Conservation (phyloP, 306 rosid species). For the Quercus rubra region DNA sequence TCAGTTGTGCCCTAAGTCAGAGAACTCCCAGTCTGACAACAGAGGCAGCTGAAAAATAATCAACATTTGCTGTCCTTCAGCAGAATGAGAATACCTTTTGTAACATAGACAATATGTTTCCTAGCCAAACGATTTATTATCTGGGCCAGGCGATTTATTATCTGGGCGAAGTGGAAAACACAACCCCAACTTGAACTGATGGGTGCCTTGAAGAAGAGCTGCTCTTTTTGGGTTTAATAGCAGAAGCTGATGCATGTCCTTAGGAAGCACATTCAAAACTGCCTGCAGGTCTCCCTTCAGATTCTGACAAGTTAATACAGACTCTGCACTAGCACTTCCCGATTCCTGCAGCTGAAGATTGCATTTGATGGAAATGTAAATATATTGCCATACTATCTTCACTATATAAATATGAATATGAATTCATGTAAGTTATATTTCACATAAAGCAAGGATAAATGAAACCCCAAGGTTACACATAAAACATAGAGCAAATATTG, state of each 20-base stretch:
- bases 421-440: background rate
- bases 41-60: constrained; percentile 23
- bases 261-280: constrained; percentile 66
- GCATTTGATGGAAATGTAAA: constrained; percentile 22
- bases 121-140: constrained; percentile 17
- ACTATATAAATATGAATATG: constrained; percentile 3
- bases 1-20: background rate
- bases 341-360: constrained; percentile 58
- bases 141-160: background rate
- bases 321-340: constrained; percentile 46
- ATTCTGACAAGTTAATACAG: constrained; percentile 46
- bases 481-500: background rate
- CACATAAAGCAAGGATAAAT: background rate
- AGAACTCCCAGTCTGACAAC: constrained; percentile 17
- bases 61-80: constrained; percentile 19
- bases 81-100: constrained; percentile 17
- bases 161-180: constrained; percentile 42
- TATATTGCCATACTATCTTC: constrained; percentile 12
- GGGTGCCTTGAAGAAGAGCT: constrained; percentile 57
- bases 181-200: constrained; percentile 26
- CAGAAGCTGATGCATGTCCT: constrained; percentile 56
- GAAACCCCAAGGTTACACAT: too few relatives aligned
- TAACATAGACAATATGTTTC: constrained; percentile 22
- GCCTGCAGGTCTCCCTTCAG: constrained; percentile 54
- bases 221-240: constrained; percentile 76